Conservation (phyloP, 2,329 filamentous ascomycete genomes). For the Pyricularia sp. region DNA sequence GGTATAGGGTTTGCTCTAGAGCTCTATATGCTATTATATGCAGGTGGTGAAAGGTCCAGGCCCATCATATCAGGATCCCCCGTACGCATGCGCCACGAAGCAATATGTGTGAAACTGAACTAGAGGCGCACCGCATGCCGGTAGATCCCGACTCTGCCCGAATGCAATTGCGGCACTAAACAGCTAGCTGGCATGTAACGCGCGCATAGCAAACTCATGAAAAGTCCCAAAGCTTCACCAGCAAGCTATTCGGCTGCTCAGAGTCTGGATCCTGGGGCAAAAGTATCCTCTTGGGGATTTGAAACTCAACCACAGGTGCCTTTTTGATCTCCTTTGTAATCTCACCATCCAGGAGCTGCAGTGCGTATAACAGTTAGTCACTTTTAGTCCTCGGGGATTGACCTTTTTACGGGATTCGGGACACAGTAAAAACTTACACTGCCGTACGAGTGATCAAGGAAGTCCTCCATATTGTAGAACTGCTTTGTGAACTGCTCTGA, state of each 20-base stretch:
- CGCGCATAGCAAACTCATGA: slow-evolving; percentile 6
- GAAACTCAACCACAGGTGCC: slow-evolving; percentile 77
- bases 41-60: neutral
- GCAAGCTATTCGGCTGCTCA: slow-evolving; percentile 36
- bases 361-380: neutral
- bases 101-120: neutral
- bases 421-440: slow-evolving; percentile 43
- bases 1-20: neutral
- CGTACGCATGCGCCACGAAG: neutral
- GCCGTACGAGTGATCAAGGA: slow-evolving; percentile 84
- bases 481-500: slow-evolving; percentile 96
- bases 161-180: neutral
- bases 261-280: slow-evolving; percentile 34
- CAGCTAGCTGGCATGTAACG: neutral
- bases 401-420: neutral
- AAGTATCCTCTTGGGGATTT: slow-evolving; percentile 81
- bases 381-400: neutral
- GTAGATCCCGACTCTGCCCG: slow-evolving; percentile 1
- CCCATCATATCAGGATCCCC: neutral
- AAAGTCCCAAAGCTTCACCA: slow-evolving; percentile 52
- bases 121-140: neutral
- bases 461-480: slow-evolving; percentile 90
- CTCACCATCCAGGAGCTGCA: slow-evolving; percentile 70
- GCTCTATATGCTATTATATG: neutral
- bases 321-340: slow-evolving; percentile 74